Base-by-base conservation (phyloP, 805 yeast genomes). In the Wickerhamomyces alni region DNA sequence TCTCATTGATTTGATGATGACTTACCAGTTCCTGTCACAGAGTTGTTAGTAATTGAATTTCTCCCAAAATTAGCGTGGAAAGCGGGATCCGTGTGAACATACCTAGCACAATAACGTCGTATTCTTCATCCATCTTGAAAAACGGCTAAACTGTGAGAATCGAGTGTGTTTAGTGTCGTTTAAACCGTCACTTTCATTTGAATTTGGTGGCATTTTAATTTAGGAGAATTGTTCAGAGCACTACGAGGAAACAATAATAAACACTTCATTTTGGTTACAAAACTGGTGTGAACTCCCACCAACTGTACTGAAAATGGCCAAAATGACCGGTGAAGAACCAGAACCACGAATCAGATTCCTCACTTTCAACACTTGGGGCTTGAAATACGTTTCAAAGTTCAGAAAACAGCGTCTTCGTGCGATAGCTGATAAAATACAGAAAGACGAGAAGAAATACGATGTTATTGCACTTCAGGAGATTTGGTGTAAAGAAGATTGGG, bases 41-140 rank as follows among this genome's bases (percentile, higher is more conserved):
- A 11, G 12, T 29, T n/a, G 31, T 29, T 29, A 29, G 31, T 29
- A 29, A 15, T 15, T 15, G n/a, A 24, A 24, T 8, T n/a, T n/a
- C n/a, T n/a, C n/a, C n/a, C n/a, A n/a, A n/a, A n/a, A n/a, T n/a
- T n/a, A n/a, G n/a, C n/a, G n/a, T n/a, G n/a, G n/a, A n/a, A n/a
- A n/a, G n/a, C n/a, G n/a, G n/a, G n/a, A 6, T 21, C 9, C 9
- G 24, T 21, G 11, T 16, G 9, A 17, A 57, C 72, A 21, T 72
- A 57, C 98, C 99, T 44, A 91, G 74, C 21, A 91, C 97, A 52
- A 93, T 91, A 45, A 91, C 96, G 69, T 93, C 99, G 77, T 89
- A 93, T 49, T 86, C 78, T 65, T 89, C 96, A 66, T 93, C 98
- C 96, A 93, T 87, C 41, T 49, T 50, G 21, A 3, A 7, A 16